These are phyloP conservation scores for Nymphaea colorata DNA, from an alignment of 164 flowering plant genomes.

Conservation along the genomic window DNA sequence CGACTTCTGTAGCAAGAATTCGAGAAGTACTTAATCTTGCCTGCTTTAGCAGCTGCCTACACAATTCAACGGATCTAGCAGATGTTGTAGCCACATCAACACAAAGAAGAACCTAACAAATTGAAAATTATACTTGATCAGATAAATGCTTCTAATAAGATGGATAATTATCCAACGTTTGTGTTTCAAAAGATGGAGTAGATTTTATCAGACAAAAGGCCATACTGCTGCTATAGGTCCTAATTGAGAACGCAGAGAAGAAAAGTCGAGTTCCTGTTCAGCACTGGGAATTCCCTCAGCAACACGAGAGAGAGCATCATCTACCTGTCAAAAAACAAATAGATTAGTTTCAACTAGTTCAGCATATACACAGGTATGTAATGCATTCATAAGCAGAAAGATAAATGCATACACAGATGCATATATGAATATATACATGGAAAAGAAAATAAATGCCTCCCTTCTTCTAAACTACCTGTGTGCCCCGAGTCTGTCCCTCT, in stretches of 20 bases:
- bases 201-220: constrained; percentile 2
- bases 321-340: constrained; percentile 37
- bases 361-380: neutral
- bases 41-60: constrained; percentile 80
- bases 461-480: too few species aligned
- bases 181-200: too few species aligned
- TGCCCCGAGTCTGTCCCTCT: too few species aligned
- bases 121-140: neutral
- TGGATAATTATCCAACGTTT: neutral
- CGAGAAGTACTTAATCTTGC: constrained; percentile 20
- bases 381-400: neutral
- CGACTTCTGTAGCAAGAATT: too few species aligned
- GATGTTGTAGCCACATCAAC: constrained; percentile 87
- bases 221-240: constrained; percentile 84
- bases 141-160: neutral
- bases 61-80: constrained; percentile 48
- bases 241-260: constrained; percentile 71
- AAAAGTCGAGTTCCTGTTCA: constrained; percentile 64
- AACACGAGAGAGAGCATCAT: constrained; percentile 78
- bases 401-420: too few species aligned
- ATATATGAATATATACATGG: too few species aligned
- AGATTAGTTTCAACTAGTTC: neutral
- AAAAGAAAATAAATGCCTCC: too few species aligned
- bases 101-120: constrained; percentile 77
- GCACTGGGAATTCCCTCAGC: constrained; percentile 52